Evolutionary conservation across 78 protist species (phyloP).

Genomic region (Bigelowiella natans): DNA sequence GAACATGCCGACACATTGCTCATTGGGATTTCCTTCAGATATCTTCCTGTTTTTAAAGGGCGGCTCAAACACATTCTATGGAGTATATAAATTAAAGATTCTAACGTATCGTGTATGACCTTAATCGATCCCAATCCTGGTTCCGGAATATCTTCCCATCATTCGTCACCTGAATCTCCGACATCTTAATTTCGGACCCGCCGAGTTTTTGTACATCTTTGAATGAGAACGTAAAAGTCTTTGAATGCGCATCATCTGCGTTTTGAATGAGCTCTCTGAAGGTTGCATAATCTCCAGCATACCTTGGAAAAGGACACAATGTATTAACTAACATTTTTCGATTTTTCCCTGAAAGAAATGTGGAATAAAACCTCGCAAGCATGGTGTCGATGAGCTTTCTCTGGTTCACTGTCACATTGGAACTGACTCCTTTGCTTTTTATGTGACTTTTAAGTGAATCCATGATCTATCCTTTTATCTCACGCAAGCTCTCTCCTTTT

Average conservation of each 20-base stretch:
- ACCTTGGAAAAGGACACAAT: neutral
- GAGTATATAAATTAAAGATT: too few species aligned
- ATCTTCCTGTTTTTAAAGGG: too few species aligned
- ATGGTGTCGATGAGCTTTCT: neutral
- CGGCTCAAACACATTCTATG: too few species aligned
- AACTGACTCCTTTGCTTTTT: neutral
- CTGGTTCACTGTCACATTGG: neutral
- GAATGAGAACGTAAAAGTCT: neutral
- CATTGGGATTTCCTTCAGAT: neutral
- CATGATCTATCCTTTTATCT: too few species aligned
- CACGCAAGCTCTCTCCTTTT: too few species aligned
- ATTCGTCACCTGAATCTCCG: neutral
- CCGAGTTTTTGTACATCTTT: neutral
- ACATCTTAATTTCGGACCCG: neutral
- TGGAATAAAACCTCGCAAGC: neutral
- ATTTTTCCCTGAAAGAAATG: neutral
- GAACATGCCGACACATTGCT: neutral
- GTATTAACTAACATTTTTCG: neutral
- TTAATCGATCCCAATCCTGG: neutral
- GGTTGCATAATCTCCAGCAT: neutral
- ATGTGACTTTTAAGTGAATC: neutral
- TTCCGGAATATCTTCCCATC: neutral
- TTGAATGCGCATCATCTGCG: neutral
- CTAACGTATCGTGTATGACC: too few species aligned
- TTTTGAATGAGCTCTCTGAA: neutral